Conservation (phyloP, 2,329 filamentous ascomycete species). For the Epichloe glyceriae region DNA sequence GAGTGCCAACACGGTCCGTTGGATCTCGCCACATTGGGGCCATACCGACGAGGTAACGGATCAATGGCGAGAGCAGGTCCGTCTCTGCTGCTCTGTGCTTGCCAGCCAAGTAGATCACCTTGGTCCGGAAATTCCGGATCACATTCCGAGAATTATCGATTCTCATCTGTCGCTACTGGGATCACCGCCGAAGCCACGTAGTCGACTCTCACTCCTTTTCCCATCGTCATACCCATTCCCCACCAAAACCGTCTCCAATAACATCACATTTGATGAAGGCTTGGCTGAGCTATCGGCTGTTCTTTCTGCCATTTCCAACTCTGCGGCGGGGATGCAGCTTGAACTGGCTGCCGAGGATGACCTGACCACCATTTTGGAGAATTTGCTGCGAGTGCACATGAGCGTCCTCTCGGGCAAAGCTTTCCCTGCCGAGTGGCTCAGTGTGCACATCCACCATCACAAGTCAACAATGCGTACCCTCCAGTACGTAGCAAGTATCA, state of each 20-base stretch:
- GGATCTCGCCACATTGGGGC: conserved; percentile 93
- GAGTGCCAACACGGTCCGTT: conserved; percentile 70
- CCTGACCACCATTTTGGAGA: conserved; percentile 60
- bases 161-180: conserved; percentile 71
- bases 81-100: conserved; percentile 83
- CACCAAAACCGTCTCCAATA: conserved; percentile 50
- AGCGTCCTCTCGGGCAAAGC: conserved; percentile 83
- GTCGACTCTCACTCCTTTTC: conserved; percentile 74
- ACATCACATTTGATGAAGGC: conserved; percentile 63
- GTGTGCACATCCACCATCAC: conserved; percentile 84
- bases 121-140: conserved; percentile 70
- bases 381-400: conserved; percentile 71
- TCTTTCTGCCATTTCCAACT: conserved; percentile 67
- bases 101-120: conserved; percentile 72
- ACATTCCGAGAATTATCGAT: conserved; percentile 80
- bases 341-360: conserved; percentile 63
- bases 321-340: conserved; percentile 57
- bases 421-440: conserved; percentile 82
- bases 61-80: conserved; percentile 86
- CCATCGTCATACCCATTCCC: conserved; percentile 85
- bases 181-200: conserved; percentile 38
- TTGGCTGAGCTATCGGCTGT: conserved; percentile 81
- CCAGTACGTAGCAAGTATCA: conserved; percentile 65
- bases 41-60: conserved; percentile 58
- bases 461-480: conserved; percentile 78